A percentile compares a stretch with the other conserved stretches of the same genome.
Conservation (phyloP, 2,329 filamentous ascomycete species). For the Fusarium xylarioides region DNA sequence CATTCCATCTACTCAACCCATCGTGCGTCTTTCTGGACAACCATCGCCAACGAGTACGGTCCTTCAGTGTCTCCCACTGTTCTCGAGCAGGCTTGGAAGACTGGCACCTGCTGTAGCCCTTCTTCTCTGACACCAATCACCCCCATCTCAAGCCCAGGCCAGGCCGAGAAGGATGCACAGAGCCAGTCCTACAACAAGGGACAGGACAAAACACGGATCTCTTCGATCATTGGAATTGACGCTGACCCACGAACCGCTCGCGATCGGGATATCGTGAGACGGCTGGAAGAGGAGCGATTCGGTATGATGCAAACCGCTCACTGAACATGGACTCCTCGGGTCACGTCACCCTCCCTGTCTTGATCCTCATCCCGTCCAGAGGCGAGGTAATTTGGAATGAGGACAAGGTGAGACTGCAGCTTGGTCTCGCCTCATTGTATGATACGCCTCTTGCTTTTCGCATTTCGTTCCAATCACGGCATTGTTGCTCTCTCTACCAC, state of each 20-base stretch:
- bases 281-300: slow-evolving; percentile 62
- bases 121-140: slow-evolving; percentile 59
- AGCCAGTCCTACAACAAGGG: slow-evolving; percentile 45
- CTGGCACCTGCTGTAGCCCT: slow-evolving; percentile 54
- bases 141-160: slow-evolving; percentile 61
- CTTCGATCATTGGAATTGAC: slow-evolving; percentile 69
- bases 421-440: slow-evolving; percentile 25
- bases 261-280: slow-evolving; percentile 66
- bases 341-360: neutral
- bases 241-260: slow-evolving; percentile 65
- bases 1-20: slow-evolving; percentile 75
- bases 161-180: slow-evolving; percentile 54
- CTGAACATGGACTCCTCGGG: slow-evolving; percentile 21
- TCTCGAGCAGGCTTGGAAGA: slow-evolving; percentile 76
- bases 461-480: slow-evolving; percentile 34
- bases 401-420: slow-evolving; percentile 13
- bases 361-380: slow-evolving; percentile 7
- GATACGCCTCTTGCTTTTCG: slow-evolving; percentile 31
- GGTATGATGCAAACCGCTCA: slow-evolving; percentile 45
- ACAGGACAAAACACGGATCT: slow-evolving; percentile 68
- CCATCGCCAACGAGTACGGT: slow-evolving; percentile 77
- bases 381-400: slow-evolving; percentile 16
- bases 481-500: slow-evolving; percentile 13
- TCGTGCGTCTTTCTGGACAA: slow-evolving; percentile 76
- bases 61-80: slow-evolving; percentile 66